Base-by-base conservation (phyloP, 495 filamentous ascomycete species). In the Cenococcum geophilum region DNA sequence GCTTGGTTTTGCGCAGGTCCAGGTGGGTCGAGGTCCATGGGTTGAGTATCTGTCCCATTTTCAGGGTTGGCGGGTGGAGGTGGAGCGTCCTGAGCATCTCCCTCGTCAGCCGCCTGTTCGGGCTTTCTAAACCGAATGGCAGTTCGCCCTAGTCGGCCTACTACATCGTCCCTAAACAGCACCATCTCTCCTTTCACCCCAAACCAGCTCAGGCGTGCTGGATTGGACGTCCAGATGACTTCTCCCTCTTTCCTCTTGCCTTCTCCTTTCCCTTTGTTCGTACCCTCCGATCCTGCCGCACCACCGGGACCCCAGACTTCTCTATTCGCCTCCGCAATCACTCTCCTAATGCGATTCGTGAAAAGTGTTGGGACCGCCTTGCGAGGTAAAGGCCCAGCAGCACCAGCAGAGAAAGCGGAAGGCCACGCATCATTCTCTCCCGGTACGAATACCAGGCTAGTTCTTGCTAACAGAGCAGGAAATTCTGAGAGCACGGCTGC, bases 371-470 rank as follows among this genome's bases (percentile, higher is more conserved):
- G 95, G 4, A 98, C 80, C 0, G 76, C 69, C 50, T 85, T 83
- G 12, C 88, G 78, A 0, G 93, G 93, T 12, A 97, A 68, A 8
- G 84, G 78, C 0, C 85, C 81, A 0, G 89, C 82, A 45, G 90
- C 86, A n/a, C 93, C 93, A 12, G 83, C 86, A 1, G 86, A 86
- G 73, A 96, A 96, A 2, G 89, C 81, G 0, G 90, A 92, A 23
- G 83, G 76, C 93, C 93, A 98, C 11, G 91, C 90, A 70, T 98
- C 93, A 71, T 95, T 95, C 70, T 97, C 92, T 43, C 92, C 92
- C 1, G 93, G 93, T 0, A 98, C 87, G 66, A 97, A 96, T 12
- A 96, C 74, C 65, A 96, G 95, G 0, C 89, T 92, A 1, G 89
- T 84, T 20, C 80, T 76, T 36, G 86, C 84, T n/a, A 96, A 79